Evolutionary conservation across 2,329 filamentous ascomycete genomes (phyloP).

Genomic region (Exophiala alcalophila): DNA sequence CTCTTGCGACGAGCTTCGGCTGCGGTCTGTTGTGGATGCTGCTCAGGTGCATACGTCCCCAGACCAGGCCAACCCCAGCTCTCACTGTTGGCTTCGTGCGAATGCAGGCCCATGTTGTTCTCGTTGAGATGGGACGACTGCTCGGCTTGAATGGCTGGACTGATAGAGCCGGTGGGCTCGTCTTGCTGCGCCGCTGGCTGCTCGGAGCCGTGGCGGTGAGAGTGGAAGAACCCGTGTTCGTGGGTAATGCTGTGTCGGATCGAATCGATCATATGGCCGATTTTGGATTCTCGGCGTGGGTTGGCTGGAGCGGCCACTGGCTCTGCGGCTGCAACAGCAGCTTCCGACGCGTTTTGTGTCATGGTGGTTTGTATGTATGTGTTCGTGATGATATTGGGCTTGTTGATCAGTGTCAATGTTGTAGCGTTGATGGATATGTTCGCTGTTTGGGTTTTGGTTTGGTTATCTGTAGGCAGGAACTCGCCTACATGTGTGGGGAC

Average conservation of each 20-base stretch:
- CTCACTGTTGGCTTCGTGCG: slow-evolving; percentile 12
- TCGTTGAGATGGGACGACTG: slow-evolving; percentile 19
- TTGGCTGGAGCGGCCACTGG: too few relatives aligned
- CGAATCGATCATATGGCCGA: slow-evolving; percentile 18
- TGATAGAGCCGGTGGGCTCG: slow-evolving; percentile 11
- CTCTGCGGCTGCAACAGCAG: too few relatives aligned
- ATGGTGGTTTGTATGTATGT: too few relatives aligned
- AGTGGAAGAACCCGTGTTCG: slow-evolving; percentile 18
- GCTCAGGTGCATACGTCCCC: slow-evolving; percentile 9
- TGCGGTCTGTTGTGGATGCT: too few relatives aligned
- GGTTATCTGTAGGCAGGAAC: too few relatives aligned
- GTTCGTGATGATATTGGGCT: too few relatives aligned
- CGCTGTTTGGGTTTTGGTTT: too few relatives aligned
- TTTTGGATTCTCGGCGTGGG: slow-evolving; percentile 16
- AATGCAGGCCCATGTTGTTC: slow-evolving; percentile 24
- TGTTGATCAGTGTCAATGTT: too few relatives aligned
- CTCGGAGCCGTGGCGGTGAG: slow-evolving; percentile 1
- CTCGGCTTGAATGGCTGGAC: slow-evolving; percentile 22
- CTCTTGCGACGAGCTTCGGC: slow-evolving; percentile 3
- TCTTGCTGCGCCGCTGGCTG: slow-evolving; percentile 5
- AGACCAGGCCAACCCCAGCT: slow-evolving; percentile 20
- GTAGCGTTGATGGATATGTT: too few relatives aligned
- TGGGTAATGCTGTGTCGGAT: slow-evolving; percentile 18
- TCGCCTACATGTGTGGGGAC: too few relatives aligned
- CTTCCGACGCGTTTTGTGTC: too few relatives aligned